These are phyloP conservation scores for Lotmaria passim DNA, from an alignment of 208 protist species.

Conservation along the genomic window DNA sequence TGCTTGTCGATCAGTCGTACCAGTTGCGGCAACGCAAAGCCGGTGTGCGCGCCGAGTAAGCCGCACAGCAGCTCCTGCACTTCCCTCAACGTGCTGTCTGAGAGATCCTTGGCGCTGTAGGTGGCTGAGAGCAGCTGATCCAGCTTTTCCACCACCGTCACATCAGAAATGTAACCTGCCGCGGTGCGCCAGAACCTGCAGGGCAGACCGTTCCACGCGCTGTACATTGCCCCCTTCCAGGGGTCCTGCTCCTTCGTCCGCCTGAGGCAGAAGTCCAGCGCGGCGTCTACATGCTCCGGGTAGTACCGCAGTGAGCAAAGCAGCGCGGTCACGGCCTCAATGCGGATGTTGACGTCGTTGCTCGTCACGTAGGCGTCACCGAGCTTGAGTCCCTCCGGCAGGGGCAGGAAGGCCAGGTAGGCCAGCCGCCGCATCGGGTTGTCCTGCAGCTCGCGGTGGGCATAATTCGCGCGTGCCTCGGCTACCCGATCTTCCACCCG, in stretches of 20 bases:
- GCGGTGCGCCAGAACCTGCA: constrained; percentile 20
- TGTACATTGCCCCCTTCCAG: constrained; percentile 24
- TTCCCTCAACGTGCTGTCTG: background rate
- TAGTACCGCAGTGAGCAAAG: constrained; percentile 25
- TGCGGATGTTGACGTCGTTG: constrained; percentile 25
- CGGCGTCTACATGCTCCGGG: constrained; percentile 24
- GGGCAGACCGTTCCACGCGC: constrained; percentile 19
- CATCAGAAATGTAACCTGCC: background rate
- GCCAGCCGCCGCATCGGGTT: constrained; percentile 8
- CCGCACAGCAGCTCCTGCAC: constrained; percentile 8
- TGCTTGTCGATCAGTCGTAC: constrained; percentile 7
- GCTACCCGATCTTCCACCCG: constrained; percentile 15
- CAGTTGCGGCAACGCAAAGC: constrained; percentile 19
- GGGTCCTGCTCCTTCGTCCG: constrained; percentile 43
- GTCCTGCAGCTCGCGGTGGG: constrained; percentile 12
- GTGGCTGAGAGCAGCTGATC: constrained; percentile 19
- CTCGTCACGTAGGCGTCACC: constrained; percentile 14
- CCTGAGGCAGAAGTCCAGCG: constrained; percentile 33
- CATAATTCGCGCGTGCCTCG: constrained; percentile 20
- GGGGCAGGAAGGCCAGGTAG: constrained; percentile 26
- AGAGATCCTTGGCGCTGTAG: constrained; percentile 33
- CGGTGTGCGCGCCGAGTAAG: constrained; percentile 8
- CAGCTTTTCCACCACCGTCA: background rate
- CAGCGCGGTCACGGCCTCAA: background rate
- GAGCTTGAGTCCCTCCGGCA: constrained; percentile 22